These are phyloP conservation scores for Capsella bursapastoris DNA, from an alignment of 345 rosid species.

Conservation along the genomic window DNA sequence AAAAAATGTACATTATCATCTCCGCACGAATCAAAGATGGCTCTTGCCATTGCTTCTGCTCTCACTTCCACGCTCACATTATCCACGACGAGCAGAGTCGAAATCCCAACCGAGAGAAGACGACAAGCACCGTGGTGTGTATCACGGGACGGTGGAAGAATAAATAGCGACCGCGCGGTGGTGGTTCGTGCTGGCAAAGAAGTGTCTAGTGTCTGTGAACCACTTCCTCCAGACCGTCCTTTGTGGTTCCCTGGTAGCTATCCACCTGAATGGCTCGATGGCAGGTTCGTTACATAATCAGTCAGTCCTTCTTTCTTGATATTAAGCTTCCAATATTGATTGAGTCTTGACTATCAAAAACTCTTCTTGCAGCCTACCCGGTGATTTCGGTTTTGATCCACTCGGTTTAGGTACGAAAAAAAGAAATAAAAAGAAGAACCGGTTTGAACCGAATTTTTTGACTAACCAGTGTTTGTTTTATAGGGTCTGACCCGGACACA, in stretches of 20 bases:
- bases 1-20: not conserved
- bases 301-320: not conserved
- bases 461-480: not conserved
- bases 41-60: slow-evolving; percentile 40
- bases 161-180: slow-evolving; percentile 10
- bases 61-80: slow-evolving; percentile 35
- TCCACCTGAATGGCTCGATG: slow-evolving; percentile 94
- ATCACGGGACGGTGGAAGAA: slow-evolving; percentile 12
- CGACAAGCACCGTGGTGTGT: not conserved
- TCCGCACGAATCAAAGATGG: slow-evolving; percentile 29
- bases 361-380: slow-evolving; percentile 65
- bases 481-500: slow-evolving; percentile 86
- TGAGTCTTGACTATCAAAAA: not conserved
- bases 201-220: slow-evolving; percentile 82
- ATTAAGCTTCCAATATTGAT: not conserved
- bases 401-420: slow-evolving; percentile 70
- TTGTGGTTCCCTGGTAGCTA: slow-evolving; percentile 92
- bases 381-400: slow-evolving; percentile 90
- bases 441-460: slow-evolving; percentile 1
- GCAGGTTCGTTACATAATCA: slow-evolving; percentile 56
- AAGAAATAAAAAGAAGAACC: not conserved
- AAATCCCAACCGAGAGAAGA: not conserved
- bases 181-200: slow-evolving; percentile 71
- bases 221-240: slow-evolving; percentile 96
- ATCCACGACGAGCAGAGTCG: slow-evolving; percentile 14